Percentiles rank a stretch among this genome's conserved stretches.
Conservation (phyloP, 306 rosid genomes). For the Quercus parvula region DNA sequence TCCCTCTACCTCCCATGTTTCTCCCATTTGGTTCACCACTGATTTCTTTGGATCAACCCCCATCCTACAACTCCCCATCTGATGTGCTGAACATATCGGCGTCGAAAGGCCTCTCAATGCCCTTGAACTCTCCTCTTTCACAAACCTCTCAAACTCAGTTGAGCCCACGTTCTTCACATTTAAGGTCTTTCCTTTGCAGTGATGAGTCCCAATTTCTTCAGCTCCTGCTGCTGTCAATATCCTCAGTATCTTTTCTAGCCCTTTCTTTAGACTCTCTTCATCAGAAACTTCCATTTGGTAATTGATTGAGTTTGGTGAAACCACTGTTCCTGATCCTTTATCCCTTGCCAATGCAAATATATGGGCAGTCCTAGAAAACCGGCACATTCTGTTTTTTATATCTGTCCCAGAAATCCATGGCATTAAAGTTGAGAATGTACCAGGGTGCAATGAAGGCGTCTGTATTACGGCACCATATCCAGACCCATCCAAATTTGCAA, state of each 20-base stretch:
- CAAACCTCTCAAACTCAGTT: constrained; percentile 61
- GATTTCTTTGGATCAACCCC: constrained; percentile 50
- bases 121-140: constrained; percentile 72
- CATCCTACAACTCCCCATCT: constrained; percentile 90
- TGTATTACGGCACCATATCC: constrained; percentile 79
- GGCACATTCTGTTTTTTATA: constrained; percentile 58
- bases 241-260: constrained; percentile 61
- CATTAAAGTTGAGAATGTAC: constrained; percentile 68
- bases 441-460: constrained; percentile 87
- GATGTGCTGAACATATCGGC: constrained; percentile 74
- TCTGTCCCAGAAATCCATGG: constrained; percentile 80
- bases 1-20: constrained; percentile 81
- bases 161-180: constrained; percentile 48
- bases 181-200: constrained; percentile 47
- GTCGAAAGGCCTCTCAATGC: constrained; percentile 39
- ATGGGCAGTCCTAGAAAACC: constrained; percentile 71
- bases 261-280: constrained; percentile 49
- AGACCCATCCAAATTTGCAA: constrained; percentile 47
- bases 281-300: constrained; percentile 45
- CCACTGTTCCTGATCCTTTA: constrained; percentile 56
- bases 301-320: constrained; percentile 29
- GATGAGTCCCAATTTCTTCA: constrained; percentile 84
- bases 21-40: constrained; percentile 63
- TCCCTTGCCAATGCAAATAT: constrained; percentile 80
- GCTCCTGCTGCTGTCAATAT: constrained; percentile 87